Conservation (phyloP, 805 yeast species). For the Monosporozyma unispora region DNA sequence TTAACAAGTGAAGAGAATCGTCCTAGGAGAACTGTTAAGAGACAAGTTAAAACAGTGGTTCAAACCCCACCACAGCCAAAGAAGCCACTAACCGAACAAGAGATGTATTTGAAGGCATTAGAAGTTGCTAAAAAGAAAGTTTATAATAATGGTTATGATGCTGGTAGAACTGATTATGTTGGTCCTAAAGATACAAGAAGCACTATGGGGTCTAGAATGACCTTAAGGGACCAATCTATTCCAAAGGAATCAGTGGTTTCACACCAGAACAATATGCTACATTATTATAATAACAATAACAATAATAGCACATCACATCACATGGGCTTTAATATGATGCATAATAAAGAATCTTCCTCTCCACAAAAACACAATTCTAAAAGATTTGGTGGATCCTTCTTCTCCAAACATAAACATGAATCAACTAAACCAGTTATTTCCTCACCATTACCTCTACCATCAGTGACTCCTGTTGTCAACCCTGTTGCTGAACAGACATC, state of each 20-base stretch:
- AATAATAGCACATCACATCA: background rate
- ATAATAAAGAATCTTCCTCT: background rate
- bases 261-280: background rate
- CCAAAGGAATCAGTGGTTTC: background rate
- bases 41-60: background rate
- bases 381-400: background rate
- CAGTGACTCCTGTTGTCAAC: background rate
- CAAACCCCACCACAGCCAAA: background rate
- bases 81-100: conserved; percentile 29
- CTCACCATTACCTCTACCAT: background rate
- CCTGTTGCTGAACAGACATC: background rate
- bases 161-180: background rate
- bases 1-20: background rate
- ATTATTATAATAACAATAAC: background rate
- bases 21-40: background rate
- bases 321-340: background rate
- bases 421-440: background rate
- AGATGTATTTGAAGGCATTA: conserved; percentile 47
- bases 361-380: background rate
- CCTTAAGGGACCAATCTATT: conserved; percentile 10
- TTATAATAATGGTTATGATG: conserved; percentile 23
- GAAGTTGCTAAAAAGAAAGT: conserved; percentile 49
- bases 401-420: background rate
- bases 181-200: conserved; percentile 4
- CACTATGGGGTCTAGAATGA: conserved; percentile 20